Percentiles rank a stretch among this genome's conserved stretches.
phyloP scores from a whole-genome alignment of 441 rosid genomes.

The Adansonia rubrostipa region DNA sequence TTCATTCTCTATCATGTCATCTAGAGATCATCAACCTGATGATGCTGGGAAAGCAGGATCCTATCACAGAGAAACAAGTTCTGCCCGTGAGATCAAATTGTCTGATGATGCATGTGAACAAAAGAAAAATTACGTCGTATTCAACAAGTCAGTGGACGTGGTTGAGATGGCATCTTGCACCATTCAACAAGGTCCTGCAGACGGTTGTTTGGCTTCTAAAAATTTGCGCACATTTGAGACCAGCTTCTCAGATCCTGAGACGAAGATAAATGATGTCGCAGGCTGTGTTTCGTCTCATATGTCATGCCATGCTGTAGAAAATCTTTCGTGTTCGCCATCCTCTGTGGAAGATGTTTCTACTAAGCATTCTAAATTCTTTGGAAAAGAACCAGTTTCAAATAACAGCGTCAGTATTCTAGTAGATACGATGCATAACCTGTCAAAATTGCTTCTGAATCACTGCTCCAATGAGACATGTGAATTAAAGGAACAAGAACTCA shows the following conservation, averaged over 20 bases:
- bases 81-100: constrained; percentile 29
- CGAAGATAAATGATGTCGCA: constrained; percentile 43
- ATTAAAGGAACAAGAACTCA: constrained; percentile 57
- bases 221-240: constrained; percentile 27
- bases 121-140: constrained; percentile 25
- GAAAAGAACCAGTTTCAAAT: constrained; percentile 41
- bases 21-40: constrained; percentile 38
- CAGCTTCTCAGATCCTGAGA: constrained; percentile 37
- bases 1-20: constrained; percentile 33
- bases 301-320: constrained; percentile 40
- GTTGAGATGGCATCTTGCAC: constrained; percentile 35
- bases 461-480: constrained; percentile 52
- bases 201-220: constrained; percentile 31
- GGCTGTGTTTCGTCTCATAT: constrained; percentile 48
- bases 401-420: constrained; percentile 50
- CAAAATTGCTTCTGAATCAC: constrained; percentile 69
- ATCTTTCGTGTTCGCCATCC: constrained; percentile 39
- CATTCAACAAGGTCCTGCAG: constrained; percentile 34
- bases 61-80: constrained; percentile 31
- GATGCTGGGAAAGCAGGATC: constrained; percentile 37
- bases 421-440: constrained; percentile 60
- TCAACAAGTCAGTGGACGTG: constrained; percentile 34
- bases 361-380: constrained; percentile 33
- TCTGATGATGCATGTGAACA: constrained; percentile 34
- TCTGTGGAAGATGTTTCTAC: constrained; percentile 43